Evolutionary conservation across 2,329 filamentous ascomycete genomes (phyloP), one percentile per base, ranked within the genome.

Genomic region (Eurotiales sp.): DNA sequence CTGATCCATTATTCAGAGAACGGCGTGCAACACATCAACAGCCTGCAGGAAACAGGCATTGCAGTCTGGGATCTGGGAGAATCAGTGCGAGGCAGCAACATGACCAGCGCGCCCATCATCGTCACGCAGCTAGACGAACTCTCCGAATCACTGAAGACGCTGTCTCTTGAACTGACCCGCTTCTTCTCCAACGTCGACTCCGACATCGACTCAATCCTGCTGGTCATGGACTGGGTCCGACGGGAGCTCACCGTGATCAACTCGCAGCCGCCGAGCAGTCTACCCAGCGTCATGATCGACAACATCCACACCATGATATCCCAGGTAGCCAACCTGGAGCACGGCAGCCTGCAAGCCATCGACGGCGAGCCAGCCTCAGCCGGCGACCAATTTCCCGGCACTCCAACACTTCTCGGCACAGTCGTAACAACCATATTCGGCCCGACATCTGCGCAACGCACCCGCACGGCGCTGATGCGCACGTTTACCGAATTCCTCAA

Each of bases 211-310:
- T 86, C 87, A 54, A 95, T 96, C 59, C 79, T 97, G 30, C 86
- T 93, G 55, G 90, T 95, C 46, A 96, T 97, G 90, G 90, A 96
- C 65, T 96, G 92, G 92, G 88, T 90, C 12, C 87, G 87, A 64
- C 84, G 90, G 58, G 90, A 96, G 68, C 81, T 97, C 12, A 78
- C 84, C 54, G 84, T 84, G 41, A 74, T 93, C 51, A 81, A 83
- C 55, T 76, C 77, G 19, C 73, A 80, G 17, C 82, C 84, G 6
- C 78, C 81, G 1, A 81, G 80, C 39, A 79, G 83, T 2, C 72
- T 95, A 19, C 82, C 85, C 15, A 83, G 83, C 11, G 67, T 72
- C n/a, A 81, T 87, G 39, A 90, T 90, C 65, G 87, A 90, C 68
- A 95, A 95, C 65, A 75, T 96, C 43, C 88, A 96, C 75, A 85